Base-by-base conservation (phyloP, 2,329 filamentous ascomycete genomes). In the Ophiostoma populinum region DNA sequence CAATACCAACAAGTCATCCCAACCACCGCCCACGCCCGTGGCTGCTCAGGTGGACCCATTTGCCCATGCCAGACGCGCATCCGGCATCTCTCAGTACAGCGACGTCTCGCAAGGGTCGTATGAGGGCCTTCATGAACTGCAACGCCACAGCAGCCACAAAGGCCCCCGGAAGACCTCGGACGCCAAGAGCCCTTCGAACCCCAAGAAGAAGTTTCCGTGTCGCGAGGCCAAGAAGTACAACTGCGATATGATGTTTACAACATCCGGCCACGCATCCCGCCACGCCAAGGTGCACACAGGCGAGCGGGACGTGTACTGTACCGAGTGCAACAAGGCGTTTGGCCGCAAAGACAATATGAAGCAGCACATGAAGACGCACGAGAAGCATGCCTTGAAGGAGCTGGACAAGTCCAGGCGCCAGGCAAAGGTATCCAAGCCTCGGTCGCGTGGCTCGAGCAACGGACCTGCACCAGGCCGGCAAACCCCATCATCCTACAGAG, bases 271-370 rank as follows among this genome's bases (percentile, higher is more conserved):
- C 48, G 79, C 81, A n/a, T 82, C 80, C 28, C 74, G 80, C 26
- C 80, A 87, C 52, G 80, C 79, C 40, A 85, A 85, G 55, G 85
- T 83, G 49, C 80, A 87, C 59, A 82, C 77, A 1, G 77, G 77
- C 32, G 79, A 82, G 55, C 86, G 86, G 58, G 74, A 74, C 11
- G 76, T 82, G 16, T 69, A 64, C 24, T 76, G 71, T 55, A 65
- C 73, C 0, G 76, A 76, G 40, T 86, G 80, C 59, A 68, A 71
- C 53, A 83, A 83, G 58, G 80, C 78, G 48, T 86, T 86, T 47
- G 83, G 78, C 9, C 75, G 80, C 43, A 75, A 77, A 46, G 80
- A 86, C 62, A 86, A 86, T 61, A 86, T 86, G 80, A 82, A 83
- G 62, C 80, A 85, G 56, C 80, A 86, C 48, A 65, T 81, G 20